Base-by-base conservation (phyloP, 139 green algal species). In the Zygnema circumcarinatum region DNA sequence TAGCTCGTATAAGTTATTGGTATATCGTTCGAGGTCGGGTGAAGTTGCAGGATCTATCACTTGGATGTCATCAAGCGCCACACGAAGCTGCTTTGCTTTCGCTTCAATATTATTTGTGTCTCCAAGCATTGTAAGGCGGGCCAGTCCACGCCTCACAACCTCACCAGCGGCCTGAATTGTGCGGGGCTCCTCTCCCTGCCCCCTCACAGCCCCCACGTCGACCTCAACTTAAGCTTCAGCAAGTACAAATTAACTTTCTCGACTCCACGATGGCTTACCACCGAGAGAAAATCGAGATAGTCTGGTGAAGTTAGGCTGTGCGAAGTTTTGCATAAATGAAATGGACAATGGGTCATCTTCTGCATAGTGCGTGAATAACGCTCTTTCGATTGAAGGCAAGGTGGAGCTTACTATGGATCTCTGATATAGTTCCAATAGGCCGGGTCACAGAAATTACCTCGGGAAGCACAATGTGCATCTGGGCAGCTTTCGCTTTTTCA, bases 391-490 rank as follows among this genome's bases (percentile, higher is more conserved):
- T n/a, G n/a, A n/a, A n/a, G n/a, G n/a, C n/a, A n/a, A n/a, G n/a
- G n/a, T n/a, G n/a, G n/a, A n/a, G n/a, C n/a, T n/a, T n/a, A n/a
- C n/a, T n/a, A n/a, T n/a, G n/a, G n/a, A n/a, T n/a, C n/a, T n/a
- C n/a, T n/a, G n/a, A n/a, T n/a, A n/a, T n/a, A n/a, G n/a, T n/a
- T n/a, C n/a, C n/a, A n/a, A n/a, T n/a, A n/a, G n/a, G n/a, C n/a
- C n/a, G n/a, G n/a, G n/a, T n/a, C n/a, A n/a, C n/a, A n/a, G n/a
- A n/a, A n/a, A n/a, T 21, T 52, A 93, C 94, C 92, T 98, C 95
- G 39, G 95, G 95, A 68, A 98, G 93, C 54, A 98, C 95, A 38
- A 98, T 96, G 88, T 92, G 91, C 89, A 96, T 93, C 3, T 83
- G 91, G 68, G 92, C 81, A 20, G 74, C 73, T 32, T 85, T 62